Evolutionary conservation across 108 stramenopile species (phyloP).

Genomic region (Parmales sp.): DNA sequence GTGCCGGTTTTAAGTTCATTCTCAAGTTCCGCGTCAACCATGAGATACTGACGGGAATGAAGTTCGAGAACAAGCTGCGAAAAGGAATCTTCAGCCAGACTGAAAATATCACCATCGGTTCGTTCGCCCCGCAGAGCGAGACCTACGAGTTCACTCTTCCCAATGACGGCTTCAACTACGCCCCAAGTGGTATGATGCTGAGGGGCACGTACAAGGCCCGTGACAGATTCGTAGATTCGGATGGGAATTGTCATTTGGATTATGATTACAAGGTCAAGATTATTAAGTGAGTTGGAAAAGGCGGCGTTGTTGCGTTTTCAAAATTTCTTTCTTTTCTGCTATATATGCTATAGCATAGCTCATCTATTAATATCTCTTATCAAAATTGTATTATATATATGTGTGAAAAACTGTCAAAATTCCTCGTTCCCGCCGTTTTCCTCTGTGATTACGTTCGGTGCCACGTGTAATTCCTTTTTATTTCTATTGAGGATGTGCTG

Average conservation of each 20-base stretch:
- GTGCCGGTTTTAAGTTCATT: slow-evolving; percentile 16
- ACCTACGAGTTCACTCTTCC: slow-evolving; percentile 23
- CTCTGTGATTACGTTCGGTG: no score
- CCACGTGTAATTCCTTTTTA: no score
- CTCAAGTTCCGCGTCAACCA: slow-evolving; percentile 20
- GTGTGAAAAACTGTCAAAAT: no score
- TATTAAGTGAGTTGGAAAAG: background rate
- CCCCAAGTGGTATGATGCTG: slow-evolving; percentile 22
- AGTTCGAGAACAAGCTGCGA: slow-evolving; percentile 13
- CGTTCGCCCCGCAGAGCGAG: slow-evolving; percentile 12
- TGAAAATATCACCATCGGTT: slow-evolving; percentile 17
- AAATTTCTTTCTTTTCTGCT: no score
- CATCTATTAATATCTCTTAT: no score
- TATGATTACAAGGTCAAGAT: slow-evolving; percentile 18
- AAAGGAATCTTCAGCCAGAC: background rate
- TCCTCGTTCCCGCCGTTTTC: no score
- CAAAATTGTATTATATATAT: no score
- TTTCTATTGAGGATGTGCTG: no score
- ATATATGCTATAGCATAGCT: no score
- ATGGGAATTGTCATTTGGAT: slow-evolving; percentile 12
- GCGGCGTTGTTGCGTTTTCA: no score
- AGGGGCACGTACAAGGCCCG: slow-evolving; percentile 10
- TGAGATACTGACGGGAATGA: slow-evolving; percentile 19
- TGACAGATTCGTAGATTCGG: slow-evolving; percentile 19
- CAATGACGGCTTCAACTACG: slow-evolving; percentile 9